Evolutionary conservation across 2,329 filamentous ascomycete genomes (phyloP).

Genomic region (Emericellopsis cladophorae): DNA sequence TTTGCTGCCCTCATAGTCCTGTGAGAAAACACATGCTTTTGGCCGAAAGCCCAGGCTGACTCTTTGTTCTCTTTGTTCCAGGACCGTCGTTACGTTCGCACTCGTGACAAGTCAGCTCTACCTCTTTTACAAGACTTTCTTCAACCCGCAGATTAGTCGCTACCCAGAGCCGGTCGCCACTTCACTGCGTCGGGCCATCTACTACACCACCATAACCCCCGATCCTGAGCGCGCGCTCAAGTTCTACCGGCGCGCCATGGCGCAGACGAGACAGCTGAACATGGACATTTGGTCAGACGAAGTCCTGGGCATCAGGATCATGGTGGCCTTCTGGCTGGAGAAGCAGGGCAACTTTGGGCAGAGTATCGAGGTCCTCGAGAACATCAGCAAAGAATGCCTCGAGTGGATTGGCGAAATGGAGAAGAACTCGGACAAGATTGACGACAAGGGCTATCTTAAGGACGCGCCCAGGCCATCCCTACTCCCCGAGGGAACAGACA

Average conservation of each 20-base stretch:
- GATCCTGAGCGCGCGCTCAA: slow-evolving; percentile 68
- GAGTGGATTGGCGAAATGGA: slow-evolving; percentile 47
- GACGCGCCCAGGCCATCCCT: background rate
- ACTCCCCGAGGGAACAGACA: background rate
- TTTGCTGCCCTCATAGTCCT: slow-evolving; percentile 16
- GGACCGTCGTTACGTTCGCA: slow-evolving; percentile 14
- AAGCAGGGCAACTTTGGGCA: slow-evolving; percentile 57
- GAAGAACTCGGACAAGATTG: slow-evolving; percentile 29
- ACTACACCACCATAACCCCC: slow-evolving; percentile 67
- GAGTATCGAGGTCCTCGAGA: slow-evolving; percentile 66
- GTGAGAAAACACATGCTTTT: slow-evolving; percentile 9
- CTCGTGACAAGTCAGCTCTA: slow-evolving; percentile 17
- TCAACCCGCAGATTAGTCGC: slow-evolving; percentile 39
- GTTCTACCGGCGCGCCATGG: slow-evolving; percentile 71
- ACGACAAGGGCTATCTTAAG: slow-evolving; percentile 20
- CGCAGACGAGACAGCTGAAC: slow-evolving; percentile 56
- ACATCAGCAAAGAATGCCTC: slow-evolving; percentile 57
- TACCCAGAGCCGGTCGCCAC: slow-evolving; percentile 62
- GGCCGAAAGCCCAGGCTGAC: background rate
- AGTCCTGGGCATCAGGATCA: slow-evolving; percentile 77
- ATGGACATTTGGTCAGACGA: slow-evolving; percentile 89
- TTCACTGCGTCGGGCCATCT: slow-evolving; percentile 71
- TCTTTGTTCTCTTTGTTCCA: slow-evolving; percentile 3
- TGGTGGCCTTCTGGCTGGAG: slow-evolving; percentile 69
- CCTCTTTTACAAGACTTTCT: slow-evolving; percentile 42